Evolutionary conservation across 2,329 filamentous ascomycete genomes (phyloP).

Genomic region (Verticillium nubilum): DNA sequence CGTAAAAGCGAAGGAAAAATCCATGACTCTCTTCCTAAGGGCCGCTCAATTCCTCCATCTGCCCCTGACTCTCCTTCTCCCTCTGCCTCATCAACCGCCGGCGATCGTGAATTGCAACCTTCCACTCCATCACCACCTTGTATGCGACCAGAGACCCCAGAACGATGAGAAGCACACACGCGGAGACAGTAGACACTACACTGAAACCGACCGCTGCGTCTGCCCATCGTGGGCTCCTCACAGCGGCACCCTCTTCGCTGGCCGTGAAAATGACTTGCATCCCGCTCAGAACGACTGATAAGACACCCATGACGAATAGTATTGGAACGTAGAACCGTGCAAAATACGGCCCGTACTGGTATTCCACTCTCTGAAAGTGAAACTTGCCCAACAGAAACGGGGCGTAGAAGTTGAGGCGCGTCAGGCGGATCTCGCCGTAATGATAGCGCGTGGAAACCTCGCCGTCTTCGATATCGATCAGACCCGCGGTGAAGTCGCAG

Average conservation of each 20-base stretch:
- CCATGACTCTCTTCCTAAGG: too few relatives aligned
- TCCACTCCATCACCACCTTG: slow-evolving; percentile 14
- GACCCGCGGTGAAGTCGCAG: slow-evolving; percentile 6
- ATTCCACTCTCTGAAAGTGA: slow-evolving; percentile 16
- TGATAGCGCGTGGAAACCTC: slow-evolving; percentile 12
- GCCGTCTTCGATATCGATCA: slow-evolving; percentile 7
- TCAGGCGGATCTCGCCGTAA: slow-evolving; percentile 9
- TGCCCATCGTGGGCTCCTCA: not conserved
- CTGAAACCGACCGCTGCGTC: slow-evolving; percentile 10
- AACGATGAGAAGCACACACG: slow-evolving; percentile 4
- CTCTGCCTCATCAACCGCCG: slow-evolving; percentile 5
- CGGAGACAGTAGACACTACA: slow-evolving; percentile 5
- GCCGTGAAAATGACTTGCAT: slow-evolving; percentile 15
- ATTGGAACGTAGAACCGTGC: slow-evolving; percentile 16
- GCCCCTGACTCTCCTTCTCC: not conserved
- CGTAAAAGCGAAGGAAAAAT: too few relatives aligned
- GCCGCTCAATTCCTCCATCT: not conserved
- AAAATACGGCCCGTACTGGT: slow-evolving; percentile 17
- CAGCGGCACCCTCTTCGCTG: not conserved
- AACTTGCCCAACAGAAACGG: slow-evolving; percentile 14
- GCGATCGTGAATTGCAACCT: slow-evolving; percentile 11
- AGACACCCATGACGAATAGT: slow-evolving; percentile 16
- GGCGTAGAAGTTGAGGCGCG: slow-evolving; percentile 15
- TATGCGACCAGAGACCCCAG: slow-evolving; percentile 5
- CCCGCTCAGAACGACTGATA: slow-evolving; percentile 15